Evolutionary conservation across 2,329 filamentous ascomycete genomes (phyloP).

Genomic region (Talaromyces funiculosus): DNA sequence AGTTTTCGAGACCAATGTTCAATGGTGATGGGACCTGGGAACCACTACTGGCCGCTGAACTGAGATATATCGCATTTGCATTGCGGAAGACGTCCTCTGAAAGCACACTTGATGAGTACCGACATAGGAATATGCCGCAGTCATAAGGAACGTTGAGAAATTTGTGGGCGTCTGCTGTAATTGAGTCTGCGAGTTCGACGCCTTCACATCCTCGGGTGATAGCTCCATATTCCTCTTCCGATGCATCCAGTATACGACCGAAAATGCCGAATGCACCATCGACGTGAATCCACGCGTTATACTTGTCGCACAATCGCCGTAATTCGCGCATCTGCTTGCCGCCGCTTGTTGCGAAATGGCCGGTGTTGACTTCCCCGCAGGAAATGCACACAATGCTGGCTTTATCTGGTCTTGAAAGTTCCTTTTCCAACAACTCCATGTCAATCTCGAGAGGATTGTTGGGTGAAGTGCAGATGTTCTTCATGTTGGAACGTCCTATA

Average conservation of each 20-base stretch:
- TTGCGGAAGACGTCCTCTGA: constrained; percentile 69
- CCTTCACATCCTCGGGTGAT: constrained; percentile 53
- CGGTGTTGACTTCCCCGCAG: constrained; percentile 86
- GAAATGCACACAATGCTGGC: constrained; percentile 77
- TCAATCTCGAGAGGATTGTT: constrained; percentile 64
- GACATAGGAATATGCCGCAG: constrained; percentile 81
- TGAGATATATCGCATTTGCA: constrained; percentile 77
- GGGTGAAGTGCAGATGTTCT: constrained; percentile 45
- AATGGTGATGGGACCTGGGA: constrained; percentile 66
- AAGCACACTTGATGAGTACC: constrained; percentile 46
- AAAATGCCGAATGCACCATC: constrained; percentile 90
- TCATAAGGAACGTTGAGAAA: constrained; percentile 94
- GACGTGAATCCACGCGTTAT: constrained; percentile 80
- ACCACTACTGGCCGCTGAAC: constrained; percentile 24
- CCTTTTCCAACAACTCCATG: constrained; percentile 56
- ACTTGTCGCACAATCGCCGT: constrained; percentile 63
- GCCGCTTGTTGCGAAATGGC: constrained; percentile 63
- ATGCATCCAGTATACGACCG: constrained; percentile 57
- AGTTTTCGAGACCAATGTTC: constrained; percentile 87
- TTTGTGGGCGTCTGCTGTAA: constrained; percentile 83
- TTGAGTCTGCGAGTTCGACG: constrained; percentile 77
- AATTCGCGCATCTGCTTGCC: constrained; percentile 56
- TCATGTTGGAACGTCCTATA: constrained; percentile 64
- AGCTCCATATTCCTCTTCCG: constrained; percentile 48
- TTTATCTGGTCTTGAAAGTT: constrained; percentile 49